Evolutionary conservation across 2,329 filamentous ascomycete species (phyloP), one percentile per base, ranked within the genome.

Genomic region (Hymenoscyphus linearis): DNA sequence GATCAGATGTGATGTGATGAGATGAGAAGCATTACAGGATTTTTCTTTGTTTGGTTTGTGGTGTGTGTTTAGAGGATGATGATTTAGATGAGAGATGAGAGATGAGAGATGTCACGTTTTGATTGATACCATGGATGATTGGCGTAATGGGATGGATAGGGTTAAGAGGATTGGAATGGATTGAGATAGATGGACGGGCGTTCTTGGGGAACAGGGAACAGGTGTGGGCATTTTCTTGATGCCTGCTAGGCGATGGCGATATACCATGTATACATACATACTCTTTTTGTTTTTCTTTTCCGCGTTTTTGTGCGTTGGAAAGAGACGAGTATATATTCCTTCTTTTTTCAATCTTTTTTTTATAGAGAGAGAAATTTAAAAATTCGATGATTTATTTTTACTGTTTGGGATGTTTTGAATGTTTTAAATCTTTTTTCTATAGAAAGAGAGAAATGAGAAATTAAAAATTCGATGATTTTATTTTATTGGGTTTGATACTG

Each of bases 221-320:
- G 40, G 22, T 47, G 40, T 7, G 7, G 52, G 26, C 25, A 12
- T 53, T 54, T 54, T 34, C 4, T n/a, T 27, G 52, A 22, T 54
- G n/a, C 22, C 27, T 34, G 16, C 10, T 31, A 9, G 4, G 31
- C 6, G 31, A 9, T 9, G 31, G 31, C 2, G 31, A 14, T 18
- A 54, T 35, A 54, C 52, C 52, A 31, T 54, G 52, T 54, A 54
- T 35, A 34, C 34, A 18, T 54, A 54, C 27, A 31, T 31, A 31
- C 31, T 31, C 27, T 31, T 9, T 31, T 5, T 7, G 6, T 9
- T 31, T 5, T 31, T 9, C 31, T 9, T 31, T 31, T 31, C 31
- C 31, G 6, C 31, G 6, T 7, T 9, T 2, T 9, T 31, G 31
- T 9, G 31, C 6, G 31, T 4, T n/a, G n/a, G n/a, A n/a, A n/a